Conservation (phyloP, 768 basidiomycete genomes). For the Pisolithus tinctorius region DNA sequence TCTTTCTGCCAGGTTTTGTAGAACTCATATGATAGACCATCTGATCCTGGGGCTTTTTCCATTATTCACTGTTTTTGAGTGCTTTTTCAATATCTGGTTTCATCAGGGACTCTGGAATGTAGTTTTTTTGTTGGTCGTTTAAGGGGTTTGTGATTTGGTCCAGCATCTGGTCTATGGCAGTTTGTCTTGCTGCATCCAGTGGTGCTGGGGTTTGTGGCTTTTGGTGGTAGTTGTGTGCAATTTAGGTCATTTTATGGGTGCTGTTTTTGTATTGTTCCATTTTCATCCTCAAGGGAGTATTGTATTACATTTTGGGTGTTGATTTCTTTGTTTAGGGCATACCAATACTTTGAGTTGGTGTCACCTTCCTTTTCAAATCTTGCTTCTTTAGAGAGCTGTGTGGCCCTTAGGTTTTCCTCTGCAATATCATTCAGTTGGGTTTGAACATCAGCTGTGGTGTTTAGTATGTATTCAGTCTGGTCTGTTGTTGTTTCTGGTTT, state of each 20-base stretch:
- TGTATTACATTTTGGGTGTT: neutral
- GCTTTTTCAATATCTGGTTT: constrained; percentile 9
- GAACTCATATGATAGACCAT: constrained; percentile 23
- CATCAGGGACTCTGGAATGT: neutral
- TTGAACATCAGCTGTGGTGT: too few species aligned
- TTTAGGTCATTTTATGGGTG: neutral
- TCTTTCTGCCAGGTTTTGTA: constrained; percentile 11
- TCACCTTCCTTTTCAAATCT: neutral
- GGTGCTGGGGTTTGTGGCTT: neutral
- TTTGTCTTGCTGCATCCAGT: neutral
- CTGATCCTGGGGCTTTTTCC: constrained; percentile 17
- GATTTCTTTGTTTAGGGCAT: neutral
- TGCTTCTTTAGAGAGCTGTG: neutral
- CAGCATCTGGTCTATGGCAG: neutral
- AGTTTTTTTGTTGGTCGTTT: neutral
- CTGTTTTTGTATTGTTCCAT: neutral
- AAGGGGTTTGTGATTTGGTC: neutral
- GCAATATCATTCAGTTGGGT: neutral
- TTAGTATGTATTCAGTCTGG: neutral
- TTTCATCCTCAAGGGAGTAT: neutral
- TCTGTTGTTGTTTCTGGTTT: neutral
- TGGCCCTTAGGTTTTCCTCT: neutral
- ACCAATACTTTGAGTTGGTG: neutral
- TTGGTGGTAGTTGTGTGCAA: neutral
- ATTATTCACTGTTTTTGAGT: constrained; percentile 5